Evolutionary conservation across 1,139 yeast genomes (phyloP).

Genomic region (Magnusiomyces magnusii): DNA sequence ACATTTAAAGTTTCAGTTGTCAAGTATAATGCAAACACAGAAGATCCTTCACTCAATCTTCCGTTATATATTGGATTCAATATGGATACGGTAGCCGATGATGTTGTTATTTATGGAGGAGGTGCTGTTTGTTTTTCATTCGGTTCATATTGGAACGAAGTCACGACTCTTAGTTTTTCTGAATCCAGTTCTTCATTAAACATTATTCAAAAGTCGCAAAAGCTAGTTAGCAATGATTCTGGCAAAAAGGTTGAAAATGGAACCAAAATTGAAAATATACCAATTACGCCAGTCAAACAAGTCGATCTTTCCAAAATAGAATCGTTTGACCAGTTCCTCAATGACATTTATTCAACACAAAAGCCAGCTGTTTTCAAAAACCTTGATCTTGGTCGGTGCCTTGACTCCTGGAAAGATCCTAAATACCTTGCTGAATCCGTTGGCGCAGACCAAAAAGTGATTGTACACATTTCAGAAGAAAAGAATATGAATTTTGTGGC

Average conservation of each 20-base stretch:
- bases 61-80: conserved; percentile 61
- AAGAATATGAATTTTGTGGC: conserved; percentile 28
- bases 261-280: neutral
- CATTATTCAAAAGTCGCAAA: conserved; percentile 1
- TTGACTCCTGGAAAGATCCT: conserved; percentile 28
- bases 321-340: conserved; percentile 8
- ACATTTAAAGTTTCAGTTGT: conserved; percentile 4
- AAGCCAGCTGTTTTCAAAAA: conserved; percentile 23
- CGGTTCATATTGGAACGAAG: conserved; percentile 58
- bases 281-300: neutral
- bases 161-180: conserved; percentile 17
- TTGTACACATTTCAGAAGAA: conserved; percentile 28
- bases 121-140: conserved; percentile 83
- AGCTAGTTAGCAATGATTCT: neutral
- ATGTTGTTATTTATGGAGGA: conserved; percentile 48
- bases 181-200: neutral
- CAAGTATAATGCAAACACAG: conserved; percentile 26
- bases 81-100: conserved; percentile 25
- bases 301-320: neutral
- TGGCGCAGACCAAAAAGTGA: conserved; percentile 26
- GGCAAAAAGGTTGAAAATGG: neutral
- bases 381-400: conserved; percentile 27
- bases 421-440: conserved; percentile 27
- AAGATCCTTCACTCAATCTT: conserved; percentile 21
- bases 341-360: conserved; percentile 1